phyloP scores from a whole-genome alignment of 148 eudicot genomes.

The Vaccinium macrocarpon region DNA sequence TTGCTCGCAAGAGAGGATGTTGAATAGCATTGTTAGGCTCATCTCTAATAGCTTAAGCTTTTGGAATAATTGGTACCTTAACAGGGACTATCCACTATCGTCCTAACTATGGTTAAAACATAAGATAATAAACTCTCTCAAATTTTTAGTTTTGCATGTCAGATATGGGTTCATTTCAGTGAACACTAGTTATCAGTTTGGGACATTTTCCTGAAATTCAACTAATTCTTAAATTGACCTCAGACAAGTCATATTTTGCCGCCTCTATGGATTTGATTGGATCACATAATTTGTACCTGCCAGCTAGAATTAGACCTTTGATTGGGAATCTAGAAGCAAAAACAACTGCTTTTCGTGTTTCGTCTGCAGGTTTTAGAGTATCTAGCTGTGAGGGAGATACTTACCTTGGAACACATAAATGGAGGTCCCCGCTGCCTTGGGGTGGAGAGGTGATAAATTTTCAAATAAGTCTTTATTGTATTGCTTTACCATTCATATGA shows the following conservation, averaged over 20 bases:
- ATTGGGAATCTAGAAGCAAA: constrained; percentile 9
- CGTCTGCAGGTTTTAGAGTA: constrained; percentile 64
- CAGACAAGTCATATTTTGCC: not conserved
- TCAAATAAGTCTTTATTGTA: not conserved
- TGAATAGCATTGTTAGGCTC: not conserved
- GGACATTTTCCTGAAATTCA: not conserved
- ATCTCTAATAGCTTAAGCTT: not conserved
- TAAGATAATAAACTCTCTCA: not conserved
- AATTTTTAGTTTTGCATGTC: not conserved
- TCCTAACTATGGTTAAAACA: not conserved
- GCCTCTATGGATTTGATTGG: not conserved
- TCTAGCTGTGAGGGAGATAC: constrained; percentile 68
- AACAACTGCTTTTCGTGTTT: not conserved
- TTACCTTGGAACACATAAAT: constrained; percentile 64
- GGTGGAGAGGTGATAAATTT: constrained; percentile 69
- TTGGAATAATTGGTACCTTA: not conserved
- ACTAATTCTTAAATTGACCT: not conserved
- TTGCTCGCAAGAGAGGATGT: not conserved
- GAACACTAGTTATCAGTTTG: not conserved
- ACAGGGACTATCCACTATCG: not conserved
- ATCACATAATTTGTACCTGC: not conserved
- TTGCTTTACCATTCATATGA: not conserved
- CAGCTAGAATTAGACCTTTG: not conserved
- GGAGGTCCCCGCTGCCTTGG: constrained; percentile 68
- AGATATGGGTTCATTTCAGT: not conserved